phyloP scores from a whole-genome alignment of 2,329 filamentous ascomycete genomes.

The Cercospora sp. region DNA sequence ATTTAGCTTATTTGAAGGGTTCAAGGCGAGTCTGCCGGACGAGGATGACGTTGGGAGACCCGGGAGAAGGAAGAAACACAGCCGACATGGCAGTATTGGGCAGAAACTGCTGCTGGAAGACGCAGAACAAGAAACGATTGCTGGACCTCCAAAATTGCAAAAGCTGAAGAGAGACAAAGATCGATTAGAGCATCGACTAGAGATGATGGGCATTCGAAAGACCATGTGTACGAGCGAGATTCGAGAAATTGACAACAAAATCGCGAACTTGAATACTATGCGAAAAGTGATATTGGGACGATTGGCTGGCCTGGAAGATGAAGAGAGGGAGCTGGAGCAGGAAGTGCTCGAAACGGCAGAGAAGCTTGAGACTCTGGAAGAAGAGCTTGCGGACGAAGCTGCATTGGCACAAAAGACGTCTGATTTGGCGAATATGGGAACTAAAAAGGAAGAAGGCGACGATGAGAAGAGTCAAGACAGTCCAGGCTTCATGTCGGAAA shows the following conservation, averaged over 20 bases:
- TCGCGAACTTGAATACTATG: slow-evolving; percentile 90
- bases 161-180: slow-evolving; percentile 79
- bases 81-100: slow-evolving; percentile 70
- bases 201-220: slow-evolving; percentile 89
- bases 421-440: slow-evolving; percentile 46
- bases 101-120: slow-evolving; percentile 67
- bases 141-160: slow-evolving; percentile 66
- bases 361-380: slow-evolving; percentile 63
- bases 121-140: slow-evolving; percentile 59
- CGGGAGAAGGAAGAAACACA: slow-evolving; percentile 63
- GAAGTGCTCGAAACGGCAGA: slow-evolving; percentile 67
- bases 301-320: slow-evolving; percentile 81
- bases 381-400: slow-evolving; percentile 56
- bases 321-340: slow-evolving; percentile 86
- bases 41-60: slow-evolving; percentile 44
- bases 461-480: slow-evolving; percentile 45
- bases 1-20: slow-evolving; percentile 95
- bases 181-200: slow-evolving; percentile 77
- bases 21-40: slow-evolving; percentile 85
- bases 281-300: slow-evolving; percentile 87
- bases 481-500: slow-evolving; percentile 90
- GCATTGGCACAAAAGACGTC: slow-evolving; percentile 46
- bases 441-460: slow-evolving; percentile 51
- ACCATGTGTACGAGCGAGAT: slow-evolving; percentile 98
- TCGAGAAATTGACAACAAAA: slow-evolving; percentile 93